Evolutionary conservation across 495 filamentous ascomycete genomes (phyloP).

Genomic region (Neurospora tetraspora): DNA sequence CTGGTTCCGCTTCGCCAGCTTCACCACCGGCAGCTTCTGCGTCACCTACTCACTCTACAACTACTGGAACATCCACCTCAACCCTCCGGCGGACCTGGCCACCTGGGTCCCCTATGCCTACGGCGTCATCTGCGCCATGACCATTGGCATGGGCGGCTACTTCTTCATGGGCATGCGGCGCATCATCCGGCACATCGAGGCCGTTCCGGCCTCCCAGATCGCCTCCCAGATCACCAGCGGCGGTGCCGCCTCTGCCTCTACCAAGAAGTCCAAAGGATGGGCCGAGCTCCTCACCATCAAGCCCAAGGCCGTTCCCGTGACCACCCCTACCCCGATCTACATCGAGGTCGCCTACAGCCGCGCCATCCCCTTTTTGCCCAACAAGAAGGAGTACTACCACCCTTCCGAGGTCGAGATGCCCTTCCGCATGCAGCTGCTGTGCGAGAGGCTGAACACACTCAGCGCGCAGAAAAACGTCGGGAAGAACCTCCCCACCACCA

Average conservation of each 20-base stretch:
- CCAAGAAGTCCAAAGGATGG: neutral
- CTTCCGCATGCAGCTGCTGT: constrained; percentile 23
- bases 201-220: constrained; percentile 17
- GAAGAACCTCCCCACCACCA: constrained; percentile 10
- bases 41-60: constrained; percentile 46
- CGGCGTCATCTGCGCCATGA: constrained; percentile 31
- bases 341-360: constrained; percentile 30
- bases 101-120: constrained; percentile 35
- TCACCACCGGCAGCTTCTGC: constrained; percentile 46
- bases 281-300: neutral
- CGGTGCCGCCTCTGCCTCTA: neutral
- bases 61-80: constrained; percentile 36
- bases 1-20: constrained; percentile 46
- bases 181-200: constrained; percentile 32
- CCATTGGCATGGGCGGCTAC: constrained; percentile 36
- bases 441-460: constrained; percentile 4
- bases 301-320: neutral
- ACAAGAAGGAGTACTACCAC: constrained; percentile 20
- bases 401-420: constrained; percentile 29
- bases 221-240: neutral
- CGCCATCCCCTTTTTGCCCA: constrained; percentile 23
- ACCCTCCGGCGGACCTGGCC: constrained; percentile 31
- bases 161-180: constrained; percentile 33
- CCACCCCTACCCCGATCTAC: constrained; percentile 12
- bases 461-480: constrained; percentile 1